Percentiles rank a stretch among this genome's conserved stretches.
Evolutionary conservation across 768 basidiomycete genomes (phyloP).

Genomic region (Trametes villosa): DNA sequence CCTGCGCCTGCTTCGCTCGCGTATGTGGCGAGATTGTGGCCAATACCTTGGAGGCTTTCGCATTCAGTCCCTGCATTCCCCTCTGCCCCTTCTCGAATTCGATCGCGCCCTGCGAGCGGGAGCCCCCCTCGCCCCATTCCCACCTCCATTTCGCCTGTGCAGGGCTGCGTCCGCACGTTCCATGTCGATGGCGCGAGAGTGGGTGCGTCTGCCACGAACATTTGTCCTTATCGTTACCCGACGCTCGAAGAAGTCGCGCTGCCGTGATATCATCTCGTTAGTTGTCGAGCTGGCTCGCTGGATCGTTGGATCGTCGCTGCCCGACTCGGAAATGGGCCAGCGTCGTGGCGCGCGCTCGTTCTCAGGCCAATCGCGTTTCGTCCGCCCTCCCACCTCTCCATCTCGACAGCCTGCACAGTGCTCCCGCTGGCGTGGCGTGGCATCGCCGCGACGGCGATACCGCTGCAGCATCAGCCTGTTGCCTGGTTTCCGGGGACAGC

Average conservation of each 20-base stretch:
- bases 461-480: neutral
- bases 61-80: neutral
- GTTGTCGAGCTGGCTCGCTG: neutral
- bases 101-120: neutral
- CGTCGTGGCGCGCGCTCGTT: neutral
- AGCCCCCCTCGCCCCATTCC: neutral
- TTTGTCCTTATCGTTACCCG: conserved; percentile 3
- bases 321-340: neutral
- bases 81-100: conserved; percentile 8
- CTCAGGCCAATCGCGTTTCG: neutral
- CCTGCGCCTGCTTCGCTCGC: neutral
- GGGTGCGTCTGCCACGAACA: neutral
- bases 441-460: neutral
- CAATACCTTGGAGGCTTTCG: conserved; percentile 1
- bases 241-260: neutral
- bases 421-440: neutral
- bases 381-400: neutral
- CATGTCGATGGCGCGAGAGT: neutral
- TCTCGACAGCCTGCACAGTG: neutral
- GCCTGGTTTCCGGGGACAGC: neutral
- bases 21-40: neutral
- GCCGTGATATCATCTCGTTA: neutral
- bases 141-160: neutral
- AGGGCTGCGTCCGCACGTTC: too few species aligned
- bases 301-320: neutral